Conservation (phyloP, 2,329 filamentous ascomycete genomes). For the Fusarium duplospermum region DNA sequence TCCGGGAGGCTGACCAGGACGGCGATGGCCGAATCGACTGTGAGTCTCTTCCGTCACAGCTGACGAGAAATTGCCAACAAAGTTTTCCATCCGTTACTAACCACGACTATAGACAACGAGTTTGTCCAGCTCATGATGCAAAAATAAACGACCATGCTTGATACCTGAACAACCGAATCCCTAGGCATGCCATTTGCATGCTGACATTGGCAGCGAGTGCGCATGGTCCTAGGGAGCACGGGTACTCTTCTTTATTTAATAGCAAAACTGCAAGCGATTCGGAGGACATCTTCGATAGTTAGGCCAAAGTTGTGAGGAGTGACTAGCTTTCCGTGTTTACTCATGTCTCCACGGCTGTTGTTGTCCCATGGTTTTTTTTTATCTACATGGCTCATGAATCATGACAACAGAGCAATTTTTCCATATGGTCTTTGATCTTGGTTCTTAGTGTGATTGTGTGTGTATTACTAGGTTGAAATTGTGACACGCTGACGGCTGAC, state of each 20-base stretch:
- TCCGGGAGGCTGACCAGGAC: slow-evolving; percentile 89
- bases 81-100: slow-evolving; percentile 30
- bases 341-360: slow-evolving; percentile 37
- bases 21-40: slow-evolving; percentile 91
- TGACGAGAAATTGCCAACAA: neutral
- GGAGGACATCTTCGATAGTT: slow-evolving; percentile 42
- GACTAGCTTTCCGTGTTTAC: slow-evolving; percentile 42
- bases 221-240: slow-evolving; percentile 30
- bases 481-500: slow-evolving; percentile 9
- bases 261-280: slow-evolving; percentile 48
- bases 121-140: slow-evolving; percentile 97
- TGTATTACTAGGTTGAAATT: neutral
- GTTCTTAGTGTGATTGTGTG: slow-evolving; percentile 2
- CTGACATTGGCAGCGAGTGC: slow-evolving; percentile 28
- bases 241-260: slow-evolving; percentile 44
- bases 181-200: slow-evolving; percentile 26
- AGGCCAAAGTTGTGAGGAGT: slow-evolving; percentile 43
- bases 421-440: slow-evolving; percentile 17
- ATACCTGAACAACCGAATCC: slow-evolving; percentile 41
- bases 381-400: slow-evolving; percentile 31
- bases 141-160: slow-evolving; percentile 70
- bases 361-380: slow-evolving; percentile 26
- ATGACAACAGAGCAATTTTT: slow-evolving; percentile 39
- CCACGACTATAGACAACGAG: slow-evolving; percentile 76
- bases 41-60: slow-evolving; percentile 57